phyloP scores from a whole-genome alignment of 2,329 filamentous ascomycete species.

The Plectosphaerella sp. region DNA sequence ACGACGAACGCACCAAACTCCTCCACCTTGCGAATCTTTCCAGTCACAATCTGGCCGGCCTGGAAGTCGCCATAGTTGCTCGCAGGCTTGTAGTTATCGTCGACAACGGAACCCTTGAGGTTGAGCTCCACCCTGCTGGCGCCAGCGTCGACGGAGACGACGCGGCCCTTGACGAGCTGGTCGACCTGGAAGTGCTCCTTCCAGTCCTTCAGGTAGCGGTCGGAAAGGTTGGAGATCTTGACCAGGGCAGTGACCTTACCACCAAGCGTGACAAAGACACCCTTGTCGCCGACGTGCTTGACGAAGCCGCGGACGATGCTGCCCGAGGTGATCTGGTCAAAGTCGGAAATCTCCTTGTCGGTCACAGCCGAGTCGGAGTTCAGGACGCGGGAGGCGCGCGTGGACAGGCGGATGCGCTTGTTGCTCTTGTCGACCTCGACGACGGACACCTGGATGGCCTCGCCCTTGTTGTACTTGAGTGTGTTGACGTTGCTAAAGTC shows the following conservation, averaged over 20 bases:
- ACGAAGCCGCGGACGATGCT: slow-evolving; percentile 87
- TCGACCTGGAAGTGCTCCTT: slow-evolving; percentile 83
- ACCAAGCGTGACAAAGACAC: slow-evolving; percentile 80
- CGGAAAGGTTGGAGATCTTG: slow-evolving; percentile 82
- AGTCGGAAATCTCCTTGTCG: slow-evolving; percentile 72
- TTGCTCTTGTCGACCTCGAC: slow-evolving; percentile 75
- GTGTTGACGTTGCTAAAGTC: slow-evolving; percentile 80
- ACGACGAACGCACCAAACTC: slow-evolving; percentile 94
- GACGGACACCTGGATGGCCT: slow-evolving; percentile 83
- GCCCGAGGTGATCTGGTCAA: slow-evolving; percentile 69
- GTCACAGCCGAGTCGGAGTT: slow-evolving; percentile 78
- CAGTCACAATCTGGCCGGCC: slow-evolving; percentile 77
- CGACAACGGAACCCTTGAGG: slow-evolving; percentile 79
- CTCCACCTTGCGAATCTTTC: slow-evolving; percentile 88
- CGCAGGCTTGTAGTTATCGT: slow-evolving; percentile 71
- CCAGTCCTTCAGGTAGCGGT: slow-evolving; percentile 92
- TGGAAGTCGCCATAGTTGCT: slow-evolving; percentile 74
- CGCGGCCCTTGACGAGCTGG: slow-evolving; percentile 84
- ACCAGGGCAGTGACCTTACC: slow-evolving; percentile 78
- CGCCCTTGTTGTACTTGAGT: slow-evolving; percentile 72
- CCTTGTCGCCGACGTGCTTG: slow-evolving; percentile 84
- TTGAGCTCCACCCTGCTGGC: slow-evolving; percentile 77
- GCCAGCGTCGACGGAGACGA: slow-evolving; percentile 66
- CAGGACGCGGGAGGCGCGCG: slow-evolving; percentile 81
- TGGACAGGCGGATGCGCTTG: slow-evolving; percentile 78